These are phyloP conservation scores for Rhizoclosmatium sp. DNA, from an alignment of 192 early-diverging fungal species.

Conservation along the genomic window DNA sequence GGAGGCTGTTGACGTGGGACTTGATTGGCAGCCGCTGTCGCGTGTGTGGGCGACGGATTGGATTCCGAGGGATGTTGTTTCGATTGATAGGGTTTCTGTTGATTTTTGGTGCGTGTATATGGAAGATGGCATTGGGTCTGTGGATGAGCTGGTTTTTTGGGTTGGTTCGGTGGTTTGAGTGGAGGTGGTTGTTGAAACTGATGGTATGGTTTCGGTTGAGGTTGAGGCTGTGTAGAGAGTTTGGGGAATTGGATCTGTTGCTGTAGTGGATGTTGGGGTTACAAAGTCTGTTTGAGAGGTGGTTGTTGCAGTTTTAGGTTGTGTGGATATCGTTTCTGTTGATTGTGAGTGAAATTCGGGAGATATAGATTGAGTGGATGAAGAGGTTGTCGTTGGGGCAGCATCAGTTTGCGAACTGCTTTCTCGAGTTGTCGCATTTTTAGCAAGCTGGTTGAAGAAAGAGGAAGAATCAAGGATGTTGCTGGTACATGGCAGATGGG, in stretches of 20 bases:
- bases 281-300: neutral
- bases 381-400: neutral
- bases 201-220: neutral
- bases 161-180: neutral
- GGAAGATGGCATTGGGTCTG: neutral
- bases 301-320: neutral
- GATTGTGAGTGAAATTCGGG: neutral
- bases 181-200: neutral
- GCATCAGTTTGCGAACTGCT: neutral
- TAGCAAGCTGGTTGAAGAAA: neutral
- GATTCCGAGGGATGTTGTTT: neutral
- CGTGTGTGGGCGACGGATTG: neutral
- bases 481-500: neutral
- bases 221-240: neutral
- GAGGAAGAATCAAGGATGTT: neutral
- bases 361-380: neutral
- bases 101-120: neutral
- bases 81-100: neutral
- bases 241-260: neutral
- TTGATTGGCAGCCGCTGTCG: neutral
- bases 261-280: neutral
- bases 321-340: neutral
- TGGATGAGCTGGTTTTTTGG: neutral
- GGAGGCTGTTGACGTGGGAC: neutral
- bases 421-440: neutral